Evolutionary conservation across 306 rosid species (phyloP).

Genomic region (Senna siamea): DNA sequence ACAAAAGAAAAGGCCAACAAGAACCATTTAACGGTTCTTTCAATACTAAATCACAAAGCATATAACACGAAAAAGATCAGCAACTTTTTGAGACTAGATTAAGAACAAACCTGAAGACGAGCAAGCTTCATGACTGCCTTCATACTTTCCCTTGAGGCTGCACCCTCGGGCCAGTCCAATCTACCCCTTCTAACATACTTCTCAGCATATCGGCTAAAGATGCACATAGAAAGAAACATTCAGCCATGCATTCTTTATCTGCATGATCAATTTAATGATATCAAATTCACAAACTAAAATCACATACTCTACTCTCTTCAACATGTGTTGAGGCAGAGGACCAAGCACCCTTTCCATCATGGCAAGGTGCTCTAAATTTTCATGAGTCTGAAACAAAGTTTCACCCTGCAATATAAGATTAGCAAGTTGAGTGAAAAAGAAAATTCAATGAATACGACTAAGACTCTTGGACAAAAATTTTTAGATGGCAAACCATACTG

Average conservation of each 20-base stretch:
- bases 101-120: conserved; percentile 66
- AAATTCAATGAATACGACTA: no score
- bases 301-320: conserved; percentile 81
- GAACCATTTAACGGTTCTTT: neutral
- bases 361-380: conserved; percentile 94
- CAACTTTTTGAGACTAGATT: no score
- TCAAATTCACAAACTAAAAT: neutral
- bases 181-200: conserved; percentile 87
- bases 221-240: neutral
- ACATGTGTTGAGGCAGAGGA: conserved; percentile 63
- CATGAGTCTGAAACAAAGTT: conserved; percentile 96
- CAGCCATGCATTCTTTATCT: neutral
- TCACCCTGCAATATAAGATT: conserved; percentile 62
- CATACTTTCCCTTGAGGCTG: conserved; percentile 84
- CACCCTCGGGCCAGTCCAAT: conserved; percentile 94
- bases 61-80: neutral
- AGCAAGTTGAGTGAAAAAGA: neutral
- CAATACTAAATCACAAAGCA: neutral
- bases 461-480: no score
- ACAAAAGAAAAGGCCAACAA: neutral
- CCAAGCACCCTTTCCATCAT: no score
- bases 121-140: conserved; percentile 77
- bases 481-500: conserved; percentile 48
- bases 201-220: conserved; percentile 75
- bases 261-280: neutral